Conservation (phyloP, 441 rosid genomes). For the Daphne laureola region DNA sequence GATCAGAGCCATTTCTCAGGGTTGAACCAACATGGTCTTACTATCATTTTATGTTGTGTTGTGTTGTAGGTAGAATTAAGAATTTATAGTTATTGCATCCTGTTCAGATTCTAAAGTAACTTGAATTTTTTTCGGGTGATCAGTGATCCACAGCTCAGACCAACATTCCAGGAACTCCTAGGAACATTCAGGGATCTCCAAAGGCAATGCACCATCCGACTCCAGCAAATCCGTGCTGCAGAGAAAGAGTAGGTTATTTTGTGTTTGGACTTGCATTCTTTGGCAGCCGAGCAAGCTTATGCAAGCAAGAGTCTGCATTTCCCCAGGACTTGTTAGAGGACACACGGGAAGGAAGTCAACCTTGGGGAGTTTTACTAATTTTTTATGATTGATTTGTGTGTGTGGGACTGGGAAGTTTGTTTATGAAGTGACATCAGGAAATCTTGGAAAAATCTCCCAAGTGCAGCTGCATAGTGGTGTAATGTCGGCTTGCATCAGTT, state of each 20-base stretch:
- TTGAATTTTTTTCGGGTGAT: not conserved
- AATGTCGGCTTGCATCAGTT: conserved; percentile 19
- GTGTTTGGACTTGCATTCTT: not conserved
- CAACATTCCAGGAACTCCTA: conserved; percentile 80
- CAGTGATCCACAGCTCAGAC: conserved; percentile 75
- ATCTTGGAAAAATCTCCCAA: conserved; percentile 14
- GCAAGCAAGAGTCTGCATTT: conserved; percentile 8
- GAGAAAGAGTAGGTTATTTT: conserved; percentile 32
- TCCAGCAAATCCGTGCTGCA: conserved; percentile 65
- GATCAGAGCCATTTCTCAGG: no score
- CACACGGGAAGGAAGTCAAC: conserved; percentile 1
- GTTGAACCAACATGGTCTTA: no score
- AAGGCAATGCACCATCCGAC: conserved; percentile 48
- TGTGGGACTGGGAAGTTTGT: conserved; percentile 19
- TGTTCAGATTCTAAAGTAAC: no score
- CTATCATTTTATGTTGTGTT: no score
- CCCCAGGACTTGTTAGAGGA: conserved; percentile 10
- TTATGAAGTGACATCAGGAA: conserved; percentile 15
- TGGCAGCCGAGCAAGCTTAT: conserved; percentile 6
- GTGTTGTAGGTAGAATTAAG: no score
- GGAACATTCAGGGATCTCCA: conserved; percentile 77
- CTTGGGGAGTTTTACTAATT: conserved; percentile 21
- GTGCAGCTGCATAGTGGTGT: conserved; percentile 22
- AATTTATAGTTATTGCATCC: no score
- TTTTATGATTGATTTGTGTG: conserved; percentile 15